A percentile compares a stretch with the other conserved stretches of the same genome.
phyloP scores from a whole-genome alignment of 2,329 filamentous ascomycete genomes.

The Alternaria arborescens region DNA sequence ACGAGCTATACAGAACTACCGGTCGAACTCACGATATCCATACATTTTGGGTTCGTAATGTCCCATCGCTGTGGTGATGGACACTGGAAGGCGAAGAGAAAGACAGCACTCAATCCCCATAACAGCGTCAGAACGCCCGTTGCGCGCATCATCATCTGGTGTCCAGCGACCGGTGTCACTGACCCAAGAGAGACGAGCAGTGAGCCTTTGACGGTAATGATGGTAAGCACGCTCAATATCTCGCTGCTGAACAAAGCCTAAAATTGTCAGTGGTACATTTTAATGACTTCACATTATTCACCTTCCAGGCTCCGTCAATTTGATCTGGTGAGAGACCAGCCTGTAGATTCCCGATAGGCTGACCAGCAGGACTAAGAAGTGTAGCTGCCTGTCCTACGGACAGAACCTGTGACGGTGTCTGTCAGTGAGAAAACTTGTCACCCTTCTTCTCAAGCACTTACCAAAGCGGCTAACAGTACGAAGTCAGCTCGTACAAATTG shows the following conservation, averaged over 20 bases:
- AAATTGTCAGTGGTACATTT: background rate
- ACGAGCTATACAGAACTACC: background rate
- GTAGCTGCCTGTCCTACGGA: constrained; percentile 5
- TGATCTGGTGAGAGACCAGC: background rate
- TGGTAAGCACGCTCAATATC: background rate
- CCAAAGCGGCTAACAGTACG: constrained; percentile 1
- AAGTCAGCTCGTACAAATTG: constrained; percentile 3
- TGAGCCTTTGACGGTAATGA: constrained; percentile 6
- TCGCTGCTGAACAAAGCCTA: constrained; percentile 7
- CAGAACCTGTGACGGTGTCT: background rate
- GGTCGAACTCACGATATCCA: background rate
- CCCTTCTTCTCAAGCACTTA: background rate
- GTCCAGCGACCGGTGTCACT: background rate
- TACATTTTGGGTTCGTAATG: constrained; percentile 5
- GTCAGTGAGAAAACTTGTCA: background rate
- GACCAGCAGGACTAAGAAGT: constrained; percentile 12
- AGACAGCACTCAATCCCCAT: constrained; percentile 1
- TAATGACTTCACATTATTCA: background rate
- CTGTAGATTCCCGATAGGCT: constrained; percentile 9
- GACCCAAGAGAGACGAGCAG: background rate
- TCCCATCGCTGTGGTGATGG: background rate
- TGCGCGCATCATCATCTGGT: background rate
- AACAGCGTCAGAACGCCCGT: constrained; percentile 1
- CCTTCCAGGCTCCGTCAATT: background rate
- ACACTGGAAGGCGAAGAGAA: constrained; percentile 16